Evolutionary conservation across 352 stramenopile genomes (phyloP), one percentile per base, ranked within the genome.

Genomic region (Phytopythium helicoides): DNA sequence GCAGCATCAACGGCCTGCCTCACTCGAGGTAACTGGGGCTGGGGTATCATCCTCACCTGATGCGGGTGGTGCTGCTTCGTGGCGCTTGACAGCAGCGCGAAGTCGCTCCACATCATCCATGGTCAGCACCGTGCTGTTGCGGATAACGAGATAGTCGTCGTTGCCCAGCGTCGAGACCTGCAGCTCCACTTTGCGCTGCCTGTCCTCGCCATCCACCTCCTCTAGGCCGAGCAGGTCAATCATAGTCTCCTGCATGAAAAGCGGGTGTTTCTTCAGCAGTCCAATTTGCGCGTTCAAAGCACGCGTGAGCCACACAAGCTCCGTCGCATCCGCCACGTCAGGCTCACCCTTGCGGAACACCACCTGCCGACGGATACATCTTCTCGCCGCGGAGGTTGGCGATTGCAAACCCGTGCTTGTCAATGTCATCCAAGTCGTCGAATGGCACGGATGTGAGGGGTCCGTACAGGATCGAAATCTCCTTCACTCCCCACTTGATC

Each of bases 391-490:
- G 63, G 25, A 81, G 60, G 19, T 62, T 80, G 3, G 66, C 76
- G 48, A 91, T 62, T 12, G 52, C 47, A 22, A 87, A 58, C 6
- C 53, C 56, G 48, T 89, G 68, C 58, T 79, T 87, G 51, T 74
- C 75, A 40, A 94, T 74, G 15, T 69, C 59, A 42, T 94, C 81
- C 34, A 92, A 56, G 58, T 94, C 84, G 33, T 94, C 77, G 48
- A 94, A 94, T 10, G 84, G 77, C 56, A 92, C 62, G 22, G 78
- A 84, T 9, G 81, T 94, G 39, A 80, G 54, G 0, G 65, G 60
- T 9, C 81, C 81, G 23, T 80, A 94, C 12, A 94, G 60, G 33
- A 94, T 86, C 31, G 81, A 91, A 58, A 94, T 86, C 54, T 94
- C 84, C 60, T 89, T 91, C 23, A 71, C 76, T 1, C 84, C 81